Base-by-base conservation (phyloP, 371 early-diverging fungal genomes). In the Mortierella polycephala region DNA sequence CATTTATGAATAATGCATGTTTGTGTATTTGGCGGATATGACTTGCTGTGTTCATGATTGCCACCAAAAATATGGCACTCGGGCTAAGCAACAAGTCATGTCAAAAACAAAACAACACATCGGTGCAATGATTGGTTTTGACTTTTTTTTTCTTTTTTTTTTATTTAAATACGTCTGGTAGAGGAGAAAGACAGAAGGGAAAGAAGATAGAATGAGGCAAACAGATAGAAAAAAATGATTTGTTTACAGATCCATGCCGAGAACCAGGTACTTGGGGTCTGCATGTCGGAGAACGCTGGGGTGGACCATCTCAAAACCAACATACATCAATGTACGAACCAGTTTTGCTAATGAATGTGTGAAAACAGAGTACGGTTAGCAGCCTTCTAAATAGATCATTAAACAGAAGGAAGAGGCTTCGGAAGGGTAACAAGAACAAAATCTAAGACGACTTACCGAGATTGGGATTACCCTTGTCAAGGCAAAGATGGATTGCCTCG, bases 301-400 rank as follows among this genome's bases (percentile, higher is more conserved):
- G 37, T 69, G 67, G 0, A 79, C 80, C 57, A 73, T 40, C 52
- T 72, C 66, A 16, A 79, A 79, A 8, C 69, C 69, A 2, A 70
- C 80, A 50, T 79, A 79, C 80, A 79, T 69, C 69, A 79, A 23
- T 1, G 80, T 62, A 20, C 73, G 73, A 18, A 69, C 73, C 11
- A 79, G 67, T 30, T 67, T 63, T 7, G 73, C 67, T 67, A 54
- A 50, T 52, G 37, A 23, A 53, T 5, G 47, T n/a, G 47, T 47
- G 47, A 54, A 39, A 42, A 54, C 9, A 30, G 37, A 16, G 53
- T 40, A 23, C 46, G 57, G 40, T 46, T 46, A 46, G 46, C 13
- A 51, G 10, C 37, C 60, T 20, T 18, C 50, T 42, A 44, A 40
- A 45, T 37, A 49, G 20, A 51, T 2, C 20, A 20, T 18, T 51